Evolutionary conservation across 257 asterid species (phyloP), one percentile per base, ranked within the genome.

Genomic region (Mentha longifolia): DNA sequence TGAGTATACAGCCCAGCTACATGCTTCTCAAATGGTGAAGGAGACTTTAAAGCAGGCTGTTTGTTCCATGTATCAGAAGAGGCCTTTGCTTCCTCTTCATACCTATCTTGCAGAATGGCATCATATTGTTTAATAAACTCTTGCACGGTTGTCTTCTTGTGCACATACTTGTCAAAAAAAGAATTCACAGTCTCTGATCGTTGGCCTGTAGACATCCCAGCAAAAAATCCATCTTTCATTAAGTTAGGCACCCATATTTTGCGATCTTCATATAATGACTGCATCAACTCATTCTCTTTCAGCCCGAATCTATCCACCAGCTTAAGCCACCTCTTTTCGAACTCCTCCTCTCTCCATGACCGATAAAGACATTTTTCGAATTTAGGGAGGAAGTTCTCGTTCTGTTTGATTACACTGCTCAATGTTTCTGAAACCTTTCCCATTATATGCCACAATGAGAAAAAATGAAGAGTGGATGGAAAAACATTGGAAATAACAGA

Each of bases 21-120:
- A n/a, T 91, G 92, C 82, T 91, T 94, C 89, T 91, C 99, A 68
- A 94, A 91, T 35, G 99, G 99, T 14, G 99, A 94, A 5, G 98
- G 99, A 67, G 99, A 94, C 77, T 82, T 91, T 83, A 94, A 78
- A 61, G 89, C 81, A 19, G 96, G 97, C 79, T 81, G 98, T 65
- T 85, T 91, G 77, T 87, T 89, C 93, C 88, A 94, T 39, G 97
- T 92, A 72, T 94, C 99, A 61, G 86, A 91, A 70, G 87, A 82
- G 67, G 95, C 92, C 82, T 89, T 94, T n/a, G 95, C 95, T 80
- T 89, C 99, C 76, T 94, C 99, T 81, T 94, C 98, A 37, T 91
- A 88, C 77, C 99, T 82, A 70, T 94, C 97, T 68, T 84, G 93
- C 77, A 91, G 65, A 71, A 94, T 85, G 25, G 88, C 63, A 71